phyloP scores from a whole-genome alignment of 108 stramenopile species.

The Nitzschia sp. region DNA sequence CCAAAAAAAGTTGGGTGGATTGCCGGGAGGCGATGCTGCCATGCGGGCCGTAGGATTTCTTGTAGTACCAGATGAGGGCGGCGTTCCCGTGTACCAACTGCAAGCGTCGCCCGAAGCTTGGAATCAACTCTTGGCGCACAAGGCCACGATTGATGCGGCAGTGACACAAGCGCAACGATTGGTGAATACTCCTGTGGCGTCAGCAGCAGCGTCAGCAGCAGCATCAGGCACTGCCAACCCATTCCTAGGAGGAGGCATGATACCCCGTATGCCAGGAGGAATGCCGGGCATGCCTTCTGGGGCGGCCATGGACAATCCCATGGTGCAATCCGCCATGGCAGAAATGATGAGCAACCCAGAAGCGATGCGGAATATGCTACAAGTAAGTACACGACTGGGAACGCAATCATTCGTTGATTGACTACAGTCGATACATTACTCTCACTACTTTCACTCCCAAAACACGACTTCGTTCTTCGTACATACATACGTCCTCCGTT shows the following conservation, averaged over 20 bases:
- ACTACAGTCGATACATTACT: no score
- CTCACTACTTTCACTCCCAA: no score
- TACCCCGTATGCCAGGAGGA: constrained; percentile 27
- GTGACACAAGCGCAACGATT: constrained; percentile 26
- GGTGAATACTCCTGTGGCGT: neutral
- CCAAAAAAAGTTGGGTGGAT: constrained; percentile 58
- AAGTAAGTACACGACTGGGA: constrained; percentile 44
- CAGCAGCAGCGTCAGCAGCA: constrained; percentile 17
- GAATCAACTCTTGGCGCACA: constrained; percentile 53
- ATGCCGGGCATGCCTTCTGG: constrained; percentile 1
- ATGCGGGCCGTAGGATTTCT: constrained; percentile 61
- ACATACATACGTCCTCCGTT: neutral
- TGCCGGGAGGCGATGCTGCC: constrained; percentile 54
- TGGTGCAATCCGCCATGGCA: constrained; percentile 42
- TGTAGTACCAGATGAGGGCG: constrained; percentile 33
- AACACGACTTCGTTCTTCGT: neutral
- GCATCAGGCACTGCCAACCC: constrained; percentile 9
- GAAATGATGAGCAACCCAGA: constrained; percentile 66
- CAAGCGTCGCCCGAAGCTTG: constrained; percentile 71
- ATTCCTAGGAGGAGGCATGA: neutral
- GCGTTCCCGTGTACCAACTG: constrained; percentile 50
- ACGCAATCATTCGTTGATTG: neutral
- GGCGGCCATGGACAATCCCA: constrained; percentile 30
- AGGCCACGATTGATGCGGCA: constrained; percentile 42
- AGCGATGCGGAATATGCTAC: constrained; percentile 57